Evolutionary conservation across 2,329 filamentous ascomycete species (phyloP).

Genomic region (Gaeumannomyces sp.): DNA sequence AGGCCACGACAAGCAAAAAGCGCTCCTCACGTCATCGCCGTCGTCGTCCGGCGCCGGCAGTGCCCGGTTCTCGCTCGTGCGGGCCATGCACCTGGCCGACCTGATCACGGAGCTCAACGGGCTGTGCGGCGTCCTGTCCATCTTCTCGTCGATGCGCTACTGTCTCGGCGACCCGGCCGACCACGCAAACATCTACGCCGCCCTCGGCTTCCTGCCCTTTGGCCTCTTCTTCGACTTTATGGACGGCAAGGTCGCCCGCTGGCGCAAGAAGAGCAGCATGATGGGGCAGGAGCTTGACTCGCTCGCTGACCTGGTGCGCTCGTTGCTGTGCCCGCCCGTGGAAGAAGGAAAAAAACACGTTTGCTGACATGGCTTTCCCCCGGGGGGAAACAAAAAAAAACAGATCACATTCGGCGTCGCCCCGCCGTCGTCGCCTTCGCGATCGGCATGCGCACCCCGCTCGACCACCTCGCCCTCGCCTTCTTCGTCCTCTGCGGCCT

Average conservation of each 20-base stretch:
- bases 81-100: conserved; percentile 71
- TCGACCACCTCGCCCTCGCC: conserved; percentile 73
- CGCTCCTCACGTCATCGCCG: conserved; percentile 49
- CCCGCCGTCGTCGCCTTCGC: conserved; percentile 80
- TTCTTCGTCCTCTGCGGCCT: conserved; percentile 95
- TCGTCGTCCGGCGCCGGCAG: conserved; percentile 56
- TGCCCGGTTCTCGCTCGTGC: conserved; percentile 61
- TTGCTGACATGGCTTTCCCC: conserved; percentile 1
- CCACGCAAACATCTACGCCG: conserved; percentile 68
- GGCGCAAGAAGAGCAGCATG: conserved; percentile 92
- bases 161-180: conserved; percentile 66
- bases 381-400: background rate
- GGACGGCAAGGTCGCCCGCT: conserved; percentile 92
- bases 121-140: conserved; percentile 87
- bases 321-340: background rate
- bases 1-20: conserved; percentile 65
- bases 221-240: conserved; percentile 97
- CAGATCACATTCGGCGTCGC: conserved; percentile 94
- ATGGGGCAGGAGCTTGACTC: conserved; percentile 99
- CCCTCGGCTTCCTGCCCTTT: conserved; percentile 82
- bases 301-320: conserved; percentile 79
- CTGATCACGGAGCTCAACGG: conserved; percentile 79
- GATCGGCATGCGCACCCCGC: conserved; percentile 74
- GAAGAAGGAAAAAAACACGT: background rate
- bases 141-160: conserved; percentile 93